Evolutionary conservation across 768 basidiomycete genomes (phyloP), one percentile per base, ranked within the genome.

Genomic region (Coprinopsis marcescibilis): DNA sequence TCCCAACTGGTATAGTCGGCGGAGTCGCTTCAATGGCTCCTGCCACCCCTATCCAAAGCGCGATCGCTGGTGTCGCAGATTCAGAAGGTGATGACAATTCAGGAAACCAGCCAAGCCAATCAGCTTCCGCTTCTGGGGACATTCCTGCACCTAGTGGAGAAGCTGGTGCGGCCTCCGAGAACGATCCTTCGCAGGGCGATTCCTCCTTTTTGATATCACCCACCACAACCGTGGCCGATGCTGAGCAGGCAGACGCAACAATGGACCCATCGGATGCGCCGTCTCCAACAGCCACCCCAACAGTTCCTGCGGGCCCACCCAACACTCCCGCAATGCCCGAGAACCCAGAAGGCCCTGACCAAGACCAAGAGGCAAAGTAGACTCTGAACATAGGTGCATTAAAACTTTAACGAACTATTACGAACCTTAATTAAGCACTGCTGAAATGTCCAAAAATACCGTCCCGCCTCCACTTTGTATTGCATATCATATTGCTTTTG

Each of bases 201-300:
- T 43, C 42, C 8, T 49, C 48, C 40, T 49, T 49, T 27, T 24
- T 49, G 30, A 49, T 49, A 8, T 49, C 48, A 3, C 48, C 48
- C 10, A 44, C 48, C 24, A 49, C 48, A 8, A 49, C 48, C 2
- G 24, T 49, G 26, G 48, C 43, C 14, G 26, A 43, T 21, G 48
- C 48, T 4, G 42, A 49, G 38, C 42, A 37, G 32, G 48, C 42
- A 8, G 24, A 49, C 42, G 48, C 43, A 38, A 43, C 42, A 5
- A 12, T 25, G 7, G 13, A 41, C 11, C 34, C 48, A 15, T 35
- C 43, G n/a, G 33, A 48, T 21, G 15, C 47, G 6, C 23, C 15
- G 19, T 48, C 27, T 17, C 43, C 43, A 38, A 42, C 47, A 17
- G 24, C 41, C 8, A 21, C 33, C 11, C 48, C 48, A 4, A 43